Base-by-base conservation (phyloP, 768 basidiomycete genomes). In the Pleurotus ostreatus region DNA sequence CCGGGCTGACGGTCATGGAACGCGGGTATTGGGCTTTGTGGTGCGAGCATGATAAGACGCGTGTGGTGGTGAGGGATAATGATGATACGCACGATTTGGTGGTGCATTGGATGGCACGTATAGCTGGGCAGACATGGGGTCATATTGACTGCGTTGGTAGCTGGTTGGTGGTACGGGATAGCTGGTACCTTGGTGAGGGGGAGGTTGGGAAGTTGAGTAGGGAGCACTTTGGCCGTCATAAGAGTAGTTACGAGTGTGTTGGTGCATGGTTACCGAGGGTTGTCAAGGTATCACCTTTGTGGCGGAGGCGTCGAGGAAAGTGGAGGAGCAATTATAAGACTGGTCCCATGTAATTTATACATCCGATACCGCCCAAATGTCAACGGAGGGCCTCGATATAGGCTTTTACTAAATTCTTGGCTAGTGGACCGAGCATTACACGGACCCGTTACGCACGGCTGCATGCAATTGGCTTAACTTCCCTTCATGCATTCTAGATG, bases 341-440 rank as follows among this genome's bases (percentile, higher is more conserved):
- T 40, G 51, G 51, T 53, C 16, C 15, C 23, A 37, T 40, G 51
- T 53, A 53, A 53, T 53, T 53, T 53, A 53, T 53, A 53, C 51
- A 53, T 6, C 69, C 70, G 75, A 70, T 68, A 63, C 71, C 71
- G 69, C 62, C 68, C 68, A 74, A 66, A 65, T 73, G 73, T 72
- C 74, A 71, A 64, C 53, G 16, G 23, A 41, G 39, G 38, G 15
- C 37, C 51, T 41, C 39, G n/a, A 53, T 53, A 40, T 40, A 41
- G 51, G 38, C 39, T 53, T 44, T 53, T 53, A 53, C 51, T 53
- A 53, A 41, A 53, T 53, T 41, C 39, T 43, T 53, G 51, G 39
- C 51, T 53, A 22, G 16, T 44, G 41, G 41, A 16, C 34, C 34
- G 51, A 40, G 51, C 48, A 49, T 49, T 49, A 34, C 20, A 49